Evolutionary conservation across 306 rosid species (phyloP), one percentile per base, ranked within the genome.

Genomic region (Vachellia collinsii): DNA sequence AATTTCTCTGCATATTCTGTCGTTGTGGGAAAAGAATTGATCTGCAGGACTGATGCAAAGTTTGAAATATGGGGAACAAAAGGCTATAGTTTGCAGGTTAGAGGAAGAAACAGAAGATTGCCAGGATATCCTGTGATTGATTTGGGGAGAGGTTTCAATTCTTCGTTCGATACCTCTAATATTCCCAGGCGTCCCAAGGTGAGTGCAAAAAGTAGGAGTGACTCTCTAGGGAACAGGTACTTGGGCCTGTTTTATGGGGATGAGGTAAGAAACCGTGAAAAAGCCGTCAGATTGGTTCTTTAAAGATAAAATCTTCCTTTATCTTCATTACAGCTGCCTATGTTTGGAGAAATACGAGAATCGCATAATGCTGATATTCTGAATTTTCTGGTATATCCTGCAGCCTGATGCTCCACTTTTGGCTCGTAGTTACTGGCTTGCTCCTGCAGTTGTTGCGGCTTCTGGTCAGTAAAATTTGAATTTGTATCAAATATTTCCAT

Each of bases 31-130:
- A 95, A 93, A 83, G 97, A 93, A 76, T 82, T 93, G 89, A 80
- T 85, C 72, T 95, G 98, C 85, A 76, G 85, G 79, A 86, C 84
- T 29, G 99, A 95, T 83, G 76, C 96, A 8, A 90, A 92, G 76
- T 93, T 87, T 84, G 99, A 95, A 84, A 83, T 91, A 53, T 95
- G 98, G 99, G 94, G 92, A 42, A 91, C 92, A 12, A 95, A 91
- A 82, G 98, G 99, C 54, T 95, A 89, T 85, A 85, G 67, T 83
- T 71, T 90, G 82, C 94, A 87, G 81, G 90, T 88, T 50, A 87
- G 94, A 83, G 98, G 98, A 86, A 87, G 97, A 87, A 91, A 90
- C 85, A 90, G 94, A 88, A 93, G 85, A 85, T 80, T 95, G 85
- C 99, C 99, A 0, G 97, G 97, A 37, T 88, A 84, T 84, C 90